phyloP scores from a whole-genome alignment of 345 rosid genomes.

The Salix arbutifolia region DNA sequence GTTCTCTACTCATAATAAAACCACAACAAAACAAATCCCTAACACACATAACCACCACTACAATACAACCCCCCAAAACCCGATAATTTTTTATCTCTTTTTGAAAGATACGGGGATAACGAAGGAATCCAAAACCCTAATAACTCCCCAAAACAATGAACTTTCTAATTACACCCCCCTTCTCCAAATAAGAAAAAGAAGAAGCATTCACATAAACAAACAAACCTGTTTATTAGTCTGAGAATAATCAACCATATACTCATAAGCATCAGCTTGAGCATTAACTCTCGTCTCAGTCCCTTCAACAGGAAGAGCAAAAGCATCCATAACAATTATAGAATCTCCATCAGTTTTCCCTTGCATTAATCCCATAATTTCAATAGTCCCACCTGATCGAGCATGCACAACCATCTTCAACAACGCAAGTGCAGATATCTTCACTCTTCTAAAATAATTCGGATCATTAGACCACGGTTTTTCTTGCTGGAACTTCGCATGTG shows the following conservation, averaged over 20 bases:
- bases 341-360: conserved; percentile 99
- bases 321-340: conserved; percentile 96
- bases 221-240: conserved; percentile 92
- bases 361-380: conserved; percentile 99
- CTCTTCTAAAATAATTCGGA: conserved; percentile 95
- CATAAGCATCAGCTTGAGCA: conserved; percentile 99
- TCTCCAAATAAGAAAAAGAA: not conserved
- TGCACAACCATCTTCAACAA: conserved; percentile 99
- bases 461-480: conserved; percentile 95
- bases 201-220: not conserved
- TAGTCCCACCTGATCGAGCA: conserved; percentile 99
- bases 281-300: conserved; percentile 97
- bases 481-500: conserved; percentile 64
- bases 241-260: conserved; percentile 97
- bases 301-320: conserved; percentile 99
- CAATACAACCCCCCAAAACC: not conserved
- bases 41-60: not conserved
- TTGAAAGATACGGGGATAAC: no score
- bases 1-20: not conserved
- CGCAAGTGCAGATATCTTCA: conserved; percentile 95
- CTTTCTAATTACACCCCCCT: not conserved
- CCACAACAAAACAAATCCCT: not conserved
- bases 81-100: no score
- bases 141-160: not conserved
- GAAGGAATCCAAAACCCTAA: no score